Evolutionary conservation across 352 stramenopile genomes (phyloP), one percentile per base, ranked within the genome.

Genomic region (Blastocystis sp.): DNA sequence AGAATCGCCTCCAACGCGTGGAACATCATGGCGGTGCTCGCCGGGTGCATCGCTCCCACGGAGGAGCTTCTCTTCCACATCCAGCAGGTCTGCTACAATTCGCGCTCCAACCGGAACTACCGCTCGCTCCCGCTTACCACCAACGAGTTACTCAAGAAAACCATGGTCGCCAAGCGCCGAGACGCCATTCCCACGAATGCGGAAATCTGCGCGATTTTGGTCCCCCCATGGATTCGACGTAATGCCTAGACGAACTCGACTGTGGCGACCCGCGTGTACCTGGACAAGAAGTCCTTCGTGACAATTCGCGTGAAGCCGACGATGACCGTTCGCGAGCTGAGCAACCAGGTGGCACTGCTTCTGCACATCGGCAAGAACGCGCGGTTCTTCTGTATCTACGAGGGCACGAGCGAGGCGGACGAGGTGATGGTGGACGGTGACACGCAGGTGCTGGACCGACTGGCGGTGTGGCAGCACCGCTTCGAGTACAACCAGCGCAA

Each of bases 141-240:
- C 17, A 45, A 62, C 21, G 19, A 56, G 17, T 41, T 84, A 1
- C 61, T 84, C 19, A 53, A 45, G 48, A 84, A 84, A 56, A 84
- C 74, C 38, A 62, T 84, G n/a, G 38, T 84, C 34, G 28, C 66
- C 52, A 66, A 84, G 60, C 74, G 60, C 11, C 3, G 74, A 28
- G 34, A 84, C 11, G 74, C 65, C 40, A 64, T 84, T 14, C 74
- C 74, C 2, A 84, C 74, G 1, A 69, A 84, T 45, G 28, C 21
- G 7, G 74, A 84, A 45, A 84, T 84, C 1, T 67, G 21, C 34
- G 74, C 74, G 10, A 84, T 84, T 84, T 48, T 84, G 14, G 74
- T 84, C 40, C 10, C 10, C 14, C 48, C 2, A 7, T 2, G 28
- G 4, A 4, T 14, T 19, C 10, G 11, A 4, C 2, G 5, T 84